Conservation (phyloP, 495 filamentous ascomycete genomes). For the Trichocladium antarcticum region DNA sequence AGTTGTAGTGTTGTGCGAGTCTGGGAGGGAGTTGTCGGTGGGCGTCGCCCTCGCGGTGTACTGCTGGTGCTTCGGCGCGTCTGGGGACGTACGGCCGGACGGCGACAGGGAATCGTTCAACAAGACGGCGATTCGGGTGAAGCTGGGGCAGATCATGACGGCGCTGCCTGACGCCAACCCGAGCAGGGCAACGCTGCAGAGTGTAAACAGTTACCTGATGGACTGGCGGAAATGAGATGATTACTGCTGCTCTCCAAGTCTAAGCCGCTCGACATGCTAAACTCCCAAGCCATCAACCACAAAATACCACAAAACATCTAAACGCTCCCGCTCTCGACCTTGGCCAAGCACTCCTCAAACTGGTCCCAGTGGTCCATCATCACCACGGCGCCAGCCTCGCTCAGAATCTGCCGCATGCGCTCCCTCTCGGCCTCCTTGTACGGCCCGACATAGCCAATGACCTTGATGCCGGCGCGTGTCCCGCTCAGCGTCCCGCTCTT, state of each 20-base stretch:
- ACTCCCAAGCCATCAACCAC: not conserved
- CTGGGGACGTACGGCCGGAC: slow-evolving; percentile 20
- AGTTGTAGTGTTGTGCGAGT: slow-evolving; percentile 33
- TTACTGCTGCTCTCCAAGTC: not conserved
- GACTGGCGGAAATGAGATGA: slow-evolving; percentile 27
- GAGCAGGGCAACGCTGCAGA: slow-evolving; percentile 67
- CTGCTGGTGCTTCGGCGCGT: slow-evolving; percentile 33
- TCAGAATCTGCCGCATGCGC: slow-evolving; percentile 60
- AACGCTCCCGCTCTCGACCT: slow-evolving; percentile 44
- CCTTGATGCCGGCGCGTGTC: slow-evolving; percentile 68
- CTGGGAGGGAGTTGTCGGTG: slow-evolving; percentile 33
- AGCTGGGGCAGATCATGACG: slow-evolving; percentile 66
- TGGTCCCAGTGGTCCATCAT: slow-evolving; percentile 84
- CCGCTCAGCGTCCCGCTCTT: slow-evolving; percentile 75
- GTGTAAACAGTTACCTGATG: slow-evolving; percentile 83
- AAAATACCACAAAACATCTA: slow-evolving; percentile 2
- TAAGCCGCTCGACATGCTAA: not conserved
- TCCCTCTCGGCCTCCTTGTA: slow-evolving; percentile 60
- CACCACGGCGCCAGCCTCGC: slow-evolving; percentile 55
- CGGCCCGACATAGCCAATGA: slow-evolving; percentile 80
- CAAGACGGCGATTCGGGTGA: slow-evolving; percentile 66
- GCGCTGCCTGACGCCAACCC: slow-evolving; percentile 67
- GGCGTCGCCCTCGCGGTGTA: slow-evolving; percentile 41
- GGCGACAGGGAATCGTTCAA: slow-evolving; percentile 35
- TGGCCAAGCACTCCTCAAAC: slow-evolving; percentile 57